These are phyloP conservation scores for Prosopis cineraria DNA, from an alignment of 306 rosid species.

Conservation along the genomic window DNA sequence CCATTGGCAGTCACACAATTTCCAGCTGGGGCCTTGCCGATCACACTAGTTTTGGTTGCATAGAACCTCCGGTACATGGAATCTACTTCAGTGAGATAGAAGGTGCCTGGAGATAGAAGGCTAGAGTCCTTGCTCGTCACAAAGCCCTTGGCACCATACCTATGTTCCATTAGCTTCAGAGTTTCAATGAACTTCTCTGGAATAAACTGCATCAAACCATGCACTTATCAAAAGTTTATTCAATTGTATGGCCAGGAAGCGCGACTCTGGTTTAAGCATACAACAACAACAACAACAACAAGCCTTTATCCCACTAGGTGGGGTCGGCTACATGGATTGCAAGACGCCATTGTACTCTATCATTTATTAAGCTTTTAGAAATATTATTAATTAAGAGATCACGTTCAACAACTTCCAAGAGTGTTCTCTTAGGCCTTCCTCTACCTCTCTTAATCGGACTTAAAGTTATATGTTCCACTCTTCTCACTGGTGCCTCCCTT, in stretches of 20 bases:
- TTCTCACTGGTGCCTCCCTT: no score
- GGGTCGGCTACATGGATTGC: no score
- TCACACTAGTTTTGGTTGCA: slow-evolving; percentile 46
- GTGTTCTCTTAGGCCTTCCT: no score
- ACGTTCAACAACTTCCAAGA: no score
- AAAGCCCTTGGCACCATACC: slow-evolving; percentile 92
- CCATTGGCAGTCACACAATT: slow-evolving; percentile 65
- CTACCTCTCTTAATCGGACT: no score
- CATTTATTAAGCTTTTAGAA: no score
- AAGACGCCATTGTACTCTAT: no score
- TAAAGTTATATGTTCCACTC: no score
- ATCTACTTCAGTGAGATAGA: slow-evolving; percentile 96
- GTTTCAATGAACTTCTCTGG: slow-evolving; percentile 83
- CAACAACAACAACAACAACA: no score
- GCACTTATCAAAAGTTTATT: slow-evolving; percentile 32
- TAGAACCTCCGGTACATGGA: slow-evolving; percentile 89
- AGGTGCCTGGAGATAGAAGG: slow-evolving; percentile 81
- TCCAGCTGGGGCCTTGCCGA: slow-evolving; percentile 18
- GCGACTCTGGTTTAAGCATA: slow-evolving; percentile 17
- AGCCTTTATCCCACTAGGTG: no score
- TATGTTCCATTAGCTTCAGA: slow-evolving; percentile 92
- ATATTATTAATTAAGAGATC: no score
- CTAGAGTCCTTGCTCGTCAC: slow-evolving; percentile 84
- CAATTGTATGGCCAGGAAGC: slow-evolving; percentile 13
- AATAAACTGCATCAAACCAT: slow-evolving; percentile 53